These are phyloP conservation scores for Ceratocystis harringtonii DNA, from an alignment of 2,329 filamentous ascomycete genomes.

Conservation along the genomic window DNA sequence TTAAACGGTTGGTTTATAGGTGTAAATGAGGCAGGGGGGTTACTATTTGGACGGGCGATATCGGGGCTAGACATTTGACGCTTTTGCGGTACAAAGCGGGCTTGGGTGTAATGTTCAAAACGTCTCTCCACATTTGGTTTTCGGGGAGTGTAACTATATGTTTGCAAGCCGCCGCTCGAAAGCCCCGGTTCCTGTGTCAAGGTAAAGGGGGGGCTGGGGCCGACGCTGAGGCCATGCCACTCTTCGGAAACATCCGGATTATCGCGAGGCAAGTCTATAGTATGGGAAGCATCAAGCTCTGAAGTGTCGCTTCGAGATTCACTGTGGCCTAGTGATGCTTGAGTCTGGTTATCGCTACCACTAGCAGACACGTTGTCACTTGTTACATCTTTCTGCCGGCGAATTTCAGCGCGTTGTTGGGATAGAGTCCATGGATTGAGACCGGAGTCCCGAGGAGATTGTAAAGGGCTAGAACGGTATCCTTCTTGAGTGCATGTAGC, in stretches of 20 bases:
- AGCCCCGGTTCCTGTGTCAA: neutral
- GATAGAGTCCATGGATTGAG: constrained; percentile 8
- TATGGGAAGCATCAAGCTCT: neutral
- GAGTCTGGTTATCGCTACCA: neutral
- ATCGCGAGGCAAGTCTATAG: neutral
- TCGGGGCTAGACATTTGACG: neutral
- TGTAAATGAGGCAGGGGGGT: neutral
- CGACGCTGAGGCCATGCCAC: neutral
- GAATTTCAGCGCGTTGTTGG: neutral
- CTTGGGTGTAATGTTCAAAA: neutral
- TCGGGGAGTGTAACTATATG: neutral
- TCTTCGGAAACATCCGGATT: neutral
- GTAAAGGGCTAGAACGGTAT: neutral
- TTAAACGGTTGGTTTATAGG: neutral
- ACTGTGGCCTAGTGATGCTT: neutral
- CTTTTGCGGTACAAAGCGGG: neutral
- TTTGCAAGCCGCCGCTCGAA: neutral
- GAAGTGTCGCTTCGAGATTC: neutral
- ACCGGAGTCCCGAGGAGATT: neutral
- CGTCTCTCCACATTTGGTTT: neutral
- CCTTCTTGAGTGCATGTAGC: neutral
- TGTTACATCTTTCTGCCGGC: neutral
- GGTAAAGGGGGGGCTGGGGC: neutral
- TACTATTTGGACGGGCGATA: neutral
- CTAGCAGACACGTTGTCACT: neutral